A percentile compares a stretch with the other conserved stretches of the same genome.
Conservation (phyloP, 495 filamentous ascomycete species). For the Parachaetomium inaequale region DNA sequence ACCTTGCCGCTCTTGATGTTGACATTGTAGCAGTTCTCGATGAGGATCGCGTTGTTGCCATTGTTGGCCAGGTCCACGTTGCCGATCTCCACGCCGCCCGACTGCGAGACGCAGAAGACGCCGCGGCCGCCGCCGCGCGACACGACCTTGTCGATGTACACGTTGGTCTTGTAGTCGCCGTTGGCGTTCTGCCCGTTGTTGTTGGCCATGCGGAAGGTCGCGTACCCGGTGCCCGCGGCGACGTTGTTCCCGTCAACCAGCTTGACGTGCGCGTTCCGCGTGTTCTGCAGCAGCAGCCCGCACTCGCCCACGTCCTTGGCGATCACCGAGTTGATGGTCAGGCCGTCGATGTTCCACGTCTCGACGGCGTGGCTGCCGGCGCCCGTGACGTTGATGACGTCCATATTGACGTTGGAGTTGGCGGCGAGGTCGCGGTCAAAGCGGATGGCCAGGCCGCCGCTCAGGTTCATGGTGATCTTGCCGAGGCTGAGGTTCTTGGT, state of each 20-base stretch:
- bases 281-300: constrained; percentile 43
- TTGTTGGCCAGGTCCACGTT: constrained; percentile 41
- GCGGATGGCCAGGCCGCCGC: constrained; percentile 45
- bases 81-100: constrained; percentile 39
- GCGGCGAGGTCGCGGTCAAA: constrained; percentile 44
- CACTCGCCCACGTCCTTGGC: constrained; percentile 45
- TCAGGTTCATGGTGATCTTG: constrained; percentile 44
- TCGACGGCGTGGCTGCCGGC: constrained; percentile 46
- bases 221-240: constrained; percentile 42
- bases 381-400: constrained; percentile 40
- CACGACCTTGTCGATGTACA: constrained; percentile 42
- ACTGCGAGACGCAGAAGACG: constrained; percentile 48
- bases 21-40: constrained; percentile 50
- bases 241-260: constrained; percentile 48
- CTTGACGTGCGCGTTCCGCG: constrained; percentile 39
- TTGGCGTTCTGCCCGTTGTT: constrained; percentile 40
- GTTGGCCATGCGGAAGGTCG: constrained; percentile 47
- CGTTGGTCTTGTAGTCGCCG: constrained; percentile 42
- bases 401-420: constrained; percentile 45
- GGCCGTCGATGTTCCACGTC: constrained; percentile 47
- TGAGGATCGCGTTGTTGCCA: constrained; percentile 47
- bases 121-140: constrained; percentile 47
- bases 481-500: constrained; percentile 38
- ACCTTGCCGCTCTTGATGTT: constrained; percentile 42
- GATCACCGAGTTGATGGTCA: constrained; percentile 40